Evolutionary conservation across 1,139 yeast species (phyloP).

Genomic region (Wickerhamomyces sp.): DNA sequence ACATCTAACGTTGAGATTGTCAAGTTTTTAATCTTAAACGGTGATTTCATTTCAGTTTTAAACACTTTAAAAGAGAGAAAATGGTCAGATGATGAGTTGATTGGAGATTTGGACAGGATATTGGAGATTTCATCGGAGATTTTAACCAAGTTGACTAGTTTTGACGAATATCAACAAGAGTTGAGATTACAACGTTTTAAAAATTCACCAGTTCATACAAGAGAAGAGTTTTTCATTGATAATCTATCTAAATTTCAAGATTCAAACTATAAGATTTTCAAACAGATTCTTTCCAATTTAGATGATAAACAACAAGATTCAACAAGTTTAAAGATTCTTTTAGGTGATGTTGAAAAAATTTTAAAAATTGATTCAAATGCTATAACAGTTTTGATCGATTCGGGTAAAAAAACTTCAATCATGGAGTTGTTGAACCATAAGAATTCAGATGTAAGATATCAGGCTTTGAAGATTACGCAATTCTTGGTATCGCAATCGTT

Average conservation of each 20-base stretch:
- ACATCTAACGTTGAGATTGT: constrained; percentile 30
- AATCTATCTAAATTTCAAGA: constrained; percentile 74
- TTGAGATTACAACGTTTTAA: constrained; percentile 69
- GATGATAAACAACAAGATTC: constrained; percentile 26
- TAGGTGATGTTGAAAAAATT: constrained; percentile 71
- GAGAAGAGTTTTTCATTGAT: constrained; percentile 85
- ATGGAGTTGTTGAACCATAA: constrained; percentile 82
- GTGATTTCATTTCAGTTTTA: constrained; percentile 68
- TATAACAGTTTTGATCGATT: constrained; percentile 41
- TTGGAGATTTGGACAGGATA: constrained; percentile 61
- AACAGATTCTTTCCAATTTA: constrained; percentile 42
- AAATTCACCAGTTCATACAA: constrained; percentile 93
- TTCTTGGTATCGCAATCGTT: constrained; percentile 75
- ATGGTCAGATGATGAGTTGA: constrained; percentile 92
- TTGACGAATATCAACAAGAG: constrained; percentile 89
- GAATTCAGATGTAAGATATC: constrained; percentile 86
- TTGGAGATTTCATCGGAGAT: constrained; percentile 60
- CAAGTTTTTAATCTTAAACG: constrained; percentile 67
- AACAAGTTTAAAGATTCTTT: constrained; percentile 25
- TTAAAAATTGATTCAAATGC: constrained; percentile 61
- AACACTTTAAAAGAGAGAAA: constrained; percentile 75
- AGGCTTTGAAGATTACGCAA: constrained; percentile 93
- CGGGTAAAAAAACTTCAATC: constrained; percentile 64
- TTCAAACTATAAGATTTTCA: constrained; percentile 67
- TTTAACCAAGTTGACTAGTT: constrained; percentile 77